Evolutionary conservation across 2,329 filamentous ascomycete genomes (phyloP).

Genomic region (Tricladium varicosporioides): DNA sequence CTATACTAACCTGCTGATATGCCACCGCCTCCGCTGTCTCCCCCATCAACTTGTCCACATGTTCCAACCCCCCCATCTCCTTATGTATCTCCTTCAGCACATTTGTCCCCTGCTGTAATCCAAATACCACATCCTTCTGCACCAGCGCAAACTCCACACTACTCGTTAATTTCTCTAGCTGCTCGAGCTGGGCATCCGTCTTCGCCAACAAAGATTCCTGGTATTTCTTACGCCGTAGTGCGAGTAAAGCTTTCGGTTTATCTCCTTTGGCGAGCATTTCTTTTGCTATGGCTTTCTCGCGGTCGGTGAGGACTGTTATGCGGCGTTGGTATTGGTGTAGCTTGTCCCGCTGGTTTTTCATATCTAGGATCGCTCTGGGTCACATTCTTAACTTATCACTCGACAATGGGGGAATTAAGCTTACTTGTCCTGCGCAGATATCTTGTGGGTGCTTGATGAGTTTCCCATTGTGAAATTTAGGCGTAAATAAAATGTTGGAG

Average conservation of each 20-base stretch:
- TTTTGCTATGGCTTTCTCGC: constrained; percentile 82
- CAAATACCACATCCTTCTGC: constrained; percentile 93
- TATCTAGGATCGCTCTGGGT: constrained; percentile 86
- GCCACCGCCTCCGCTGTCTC: constrained; percentile 87
- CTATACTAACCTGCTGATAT: constrained; percentile 74
- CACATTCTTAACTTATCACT: constrained; percentile 10
- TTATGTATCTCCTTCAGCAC: constrained; percentile 88
- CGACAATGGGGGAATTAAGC: constrained; percentile 29
- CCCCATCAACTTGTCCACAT: constrained; percentile 92
- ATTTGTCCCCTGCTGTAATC: constrained; percentile 84
- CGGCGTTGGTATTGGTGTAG: constrained; percentile 94
- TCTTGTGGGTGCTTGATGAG: constrained; percentile 59
- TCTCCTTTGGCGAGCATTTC: constrained; percentile 79
- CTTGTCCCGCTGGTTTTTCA: constrained; percentile 96
- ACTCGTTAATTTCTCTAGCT: constrained; percentile 83
- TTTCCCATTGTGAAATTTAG: constrained; percentile 55
- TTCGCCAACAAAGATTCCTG: constrained; percentile 86
- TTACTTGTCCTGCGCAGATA: constrained; percentile 83
- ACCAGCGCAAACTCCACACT: constrained; percentile 95
- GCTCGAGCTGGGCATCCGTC: constrained; percentile 90
- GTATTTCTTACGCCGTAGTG: constrained; percentile 93
- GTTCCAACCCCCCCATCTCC: constrained; percentile 94
- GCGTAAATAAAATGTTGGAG: neutral
- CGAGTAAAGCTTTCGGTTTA: constrained; percentile 78
- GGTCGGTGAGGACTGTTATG: constrained; percentile 80